Evolutionary conservation across 139 green algal genomes (phyloP).

Genomic region (Mesotaenium endlicherianum): DNA sequence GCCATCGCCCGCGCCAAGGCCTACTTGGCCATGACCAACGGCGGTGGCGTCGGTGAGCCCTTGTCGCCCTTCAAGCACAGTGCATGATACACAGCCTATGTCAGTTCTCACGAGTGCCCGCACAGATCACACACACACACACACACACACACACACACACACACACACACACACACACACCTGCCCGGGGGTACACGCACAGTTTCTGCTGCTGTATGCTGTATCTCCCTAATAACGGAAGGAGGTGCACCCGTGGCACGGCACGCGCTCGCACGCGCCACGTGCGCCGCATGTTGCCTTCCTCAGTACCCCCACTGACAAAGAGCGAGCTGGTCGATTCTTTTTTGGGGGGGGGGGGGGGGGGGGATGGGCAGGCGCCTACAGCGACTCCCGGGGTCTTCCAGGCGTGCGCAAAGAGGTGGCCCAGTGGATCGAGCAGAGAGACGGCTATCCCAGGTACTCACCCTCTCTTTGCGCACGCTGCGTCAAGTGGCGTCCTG

Average conservation of each 20-base stretch:
- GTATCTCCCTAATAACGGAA: too few species aligned
- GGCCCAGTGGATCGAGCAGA: slow-evolving; percentile 71
- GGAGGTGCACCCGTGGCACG: too few species aligned
- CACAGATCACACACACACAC: neutral
- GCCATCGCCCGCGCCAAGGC: slow-evolving; percentile 72
- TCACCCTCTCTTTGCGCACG: neutral
- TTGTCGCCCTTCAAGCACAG: neutral
- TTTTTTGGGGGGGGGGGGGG: too few species aligned
- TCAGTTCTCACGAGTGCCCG: neutral
- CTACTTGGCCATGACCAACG: slow-evolving; percentile 57
- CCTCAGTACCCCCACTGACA: too few species aligned
- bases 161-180: too few species aligned
- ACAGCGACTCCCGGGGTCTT: slow-evolving; percentile 80
- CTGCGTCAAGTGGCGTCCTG: neutral
- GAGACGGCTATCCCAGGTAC: slow-evolving; percentile 66
- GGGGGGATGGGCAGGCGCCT: slow-evolving; percentile 72
- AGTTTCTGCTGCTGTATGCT: neutral
- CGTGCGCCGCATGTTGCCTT: too few species aligned
- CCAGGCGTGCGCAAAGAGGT: slow-evolving; percentile 69
- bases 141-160: neutral
- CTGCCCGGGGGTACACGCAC: neutral
- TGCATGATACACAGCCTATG: neutral
- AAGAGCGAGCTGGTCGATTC: too few species aligned
- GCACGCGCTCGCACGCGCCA: too few species aligned
- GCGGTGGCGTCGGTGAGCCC: slow-evolving; percentile 9